phyloP scores from a whole-genome alignment of 2,329 filamentous ascomycete species.

The Calonectria hawksworthii region DNA sequence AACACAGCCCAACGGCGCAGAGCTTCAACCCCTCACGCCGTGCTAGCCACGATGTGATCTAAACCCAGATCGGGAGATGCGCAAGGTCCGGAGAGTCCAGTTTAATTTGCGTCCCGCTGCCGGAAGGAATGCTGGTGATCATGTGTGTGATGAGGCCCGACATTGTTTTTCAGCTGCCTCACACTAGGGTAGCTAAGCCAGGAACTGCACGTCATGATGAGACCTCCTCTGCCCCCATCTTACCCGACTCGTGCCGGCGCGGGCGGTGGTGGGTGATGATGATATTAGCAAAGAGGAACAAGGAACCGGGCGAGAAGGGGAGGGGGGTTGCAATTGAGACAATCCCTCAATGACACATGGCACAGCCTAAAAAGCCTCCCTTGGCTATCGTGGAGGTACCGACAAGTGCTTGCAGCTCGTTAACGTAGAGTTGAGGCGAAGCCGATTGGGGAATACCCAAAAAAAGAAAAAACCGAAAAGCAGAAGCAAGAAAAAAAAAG shows the following conservation, averaged over 20 bases:
- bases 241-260: not conserved
- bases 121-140: constrained; percentile 8
- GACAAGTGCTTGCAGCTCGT: not conserved
- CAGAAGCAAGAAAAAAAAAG: not conserved
- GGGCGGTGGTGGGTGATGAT: not conserved
- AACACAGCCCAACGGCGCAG: not conserved
- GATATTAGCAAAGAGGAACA: not conserved
- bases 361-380: not conserved
- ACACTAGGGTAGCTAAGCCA: not conserved
- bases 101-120: constrained; percentile 35
- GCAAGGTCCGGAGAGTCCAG: constrained; percentile 34
- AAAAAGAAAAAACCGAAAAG: not conserved
- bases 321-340: constrained; percentile 26
- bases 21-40: constrained; percentile 15
- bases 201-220: constrained; percentile 16
- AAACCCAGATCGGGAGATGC: constrained; percentile 26
- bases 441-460: not conserved
- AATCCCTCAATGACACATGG: constrained; percentile 17
- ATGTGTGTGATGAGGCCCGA: constrained; percentile 13
- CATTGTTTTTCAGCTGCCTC: not conserved
- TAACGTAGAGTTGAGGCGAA: not conserved
- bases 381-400: not conserved
- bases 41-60: not conserved
- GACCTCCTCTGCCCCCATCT: not conserved
- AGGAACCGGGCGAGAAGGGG: not conserved